Percentiles rank a stretch among this genome's conserved stretches.
phyloP scores from a whole-genome alignment of 1,139 yeast genomes.

The Saccharomyces uvarum region DNA sequence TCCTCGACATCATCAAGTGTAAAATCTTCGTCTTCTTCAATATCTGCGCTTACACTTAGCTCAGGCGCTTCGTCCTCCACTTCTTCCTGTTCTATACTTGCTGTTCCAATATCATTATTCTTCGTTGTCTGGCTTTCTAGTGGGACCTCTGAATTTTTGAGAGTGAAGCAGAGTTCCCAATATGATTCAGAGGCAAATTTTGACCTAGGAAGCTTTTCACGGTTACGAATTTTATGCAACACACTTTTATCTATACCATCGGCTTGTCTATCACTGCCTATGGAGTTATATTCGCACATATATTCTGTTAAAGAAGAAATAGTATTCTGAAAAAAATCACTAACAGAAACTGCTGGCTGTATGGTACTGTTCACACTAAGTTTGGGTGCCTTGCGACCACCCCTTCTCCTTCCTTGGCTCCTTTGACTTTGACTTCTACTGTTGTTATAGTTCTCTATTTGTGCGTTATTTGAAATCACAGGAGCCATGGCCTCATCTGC shows the following conservation, averaged over 20 bases:
- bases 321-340: background rate
- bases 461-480: slow-evolving; percentile 43
- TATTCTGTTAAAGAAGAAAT: background rate
- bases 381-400: background rate
- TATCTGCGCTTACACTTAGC: background rate
- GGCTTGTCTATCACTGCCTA: background rate
- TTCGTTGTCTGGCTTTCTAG: background rate
- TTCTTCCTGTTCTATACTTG: background rate
- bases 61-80: background rate
- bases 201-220: background rate
- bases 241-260: background rate
- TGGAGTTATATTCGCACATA: background rate
- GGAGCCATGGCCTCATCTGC: slow-evolving; percentile 4
- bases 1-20: background rate
- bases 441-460: slow-evolving; percentile 22
- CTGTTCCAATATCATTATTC: background rate
- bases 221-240: background rate
- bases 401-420: background rate
- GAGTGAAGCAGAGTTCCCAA: background rate
- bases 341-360: background rate
- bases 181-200: background rate
- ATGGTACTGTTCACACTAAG: background rate
- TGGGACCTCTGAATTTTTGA: background rate
- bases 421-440: background rate
- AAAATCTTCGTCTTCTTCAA: background rate